phyloP scores from a whole-genome alignment of 495 filamentous ascomycete species.

The Penicillium odoratum region DNA sequence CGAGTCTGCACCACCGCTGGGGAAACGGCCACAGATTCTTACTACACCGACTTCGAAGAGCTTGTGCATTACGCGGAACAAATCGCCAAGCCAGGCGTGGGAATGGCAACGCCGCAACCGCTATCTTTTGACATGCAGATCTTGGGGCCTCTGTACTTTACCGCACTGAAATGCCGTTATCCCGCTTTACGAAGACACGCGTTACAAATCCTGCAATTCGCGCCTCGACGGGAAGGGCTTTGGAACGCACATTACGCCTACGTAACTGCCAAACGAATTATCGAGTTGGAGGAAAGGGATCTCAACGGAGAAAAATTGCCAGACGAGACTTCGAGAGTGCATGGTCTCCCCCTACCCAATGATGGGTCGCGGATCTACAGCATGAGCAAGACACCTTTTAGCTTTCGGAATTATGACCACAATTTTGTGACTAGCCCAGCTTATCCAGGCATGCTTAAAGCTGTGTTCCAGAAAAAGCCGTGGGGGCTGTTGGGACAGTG shows the following conservation, averaged over 20 bases:
- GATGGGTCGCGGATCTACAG: slow-evolving; percentile 2
- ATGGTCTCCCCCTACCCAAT: slow-evolving; percentile 2
- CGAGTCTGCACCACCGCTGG: slow-evolving; percentile 3
- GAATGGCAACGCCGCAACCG: slow-evolving; percentile 2
- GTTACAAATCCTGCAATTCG: slow-evolving; percentile 5
- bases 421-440: slow-evolving; percentile 1
- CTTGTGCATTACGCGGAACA: slow-evolving; percentile 10
- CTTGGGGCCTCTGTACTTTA: slow-evolving; percentile 7
- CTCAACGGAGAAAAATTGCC: slow-evolving; percentile 5
- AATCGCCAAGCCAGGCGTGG: slow-evolving; percentile 1
- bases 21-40: slow-evolving; percentile 6
- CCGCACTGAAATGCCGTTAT: slow-evolving; percentile 5
- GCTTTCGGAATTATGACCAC: slow-evolving; percentile 5
- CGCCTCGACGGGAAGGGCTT: slow-evolving; percentile 7
- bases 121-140: slow-evolving; percentile 7
- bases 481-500: slow-evolving; percentile 5
- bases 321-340: slow-evolving; percentile 3
- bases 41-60: slow-evolving; percentile 2
- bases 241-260: slow-evolving; percentile 9
- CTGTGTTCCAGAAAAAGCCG: slow-evolving; percentile 8
- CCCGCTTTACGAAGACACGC: slow-evolving; percentile 3
- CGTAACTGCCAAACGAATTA: slow-evolving; percentile 7
- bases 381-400: slow-evolving; percentile 5
- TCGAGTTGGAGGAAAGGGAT: slow-evolving; percentile 5
- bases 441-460: slow-evolving; percentile 3